Conservation (phyloP, 1,284 basidiomycete species). For the Moesziomyces aphidis region DNA sequence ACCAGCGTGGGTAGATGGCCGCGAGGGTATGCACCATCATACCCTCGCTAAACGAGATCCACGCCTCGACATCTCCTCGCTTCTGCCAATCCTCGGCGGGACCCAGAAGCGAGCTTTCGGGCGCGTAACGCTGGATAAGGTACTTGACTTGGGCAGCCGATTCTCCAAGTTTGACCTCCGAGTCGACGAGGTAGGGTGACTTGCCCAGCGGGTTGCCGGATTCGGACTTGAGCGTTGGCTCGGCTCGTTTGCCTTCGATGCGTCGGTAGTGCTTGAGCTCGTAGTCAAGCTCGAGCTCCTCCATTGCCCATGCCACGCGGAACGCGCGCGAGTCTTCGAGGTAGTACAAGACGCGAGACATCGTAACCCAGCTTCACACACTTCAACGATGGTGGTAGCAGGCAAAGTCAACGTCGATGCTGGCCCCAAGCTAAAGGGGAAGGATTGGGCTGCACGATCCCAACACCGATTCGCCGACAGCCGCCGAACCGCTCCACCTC, state of each 20-base stretch:
- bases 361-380: background rate
- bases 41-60: conserved; percentile 29
- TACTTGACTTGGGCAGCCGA: conserved; percentile 21
- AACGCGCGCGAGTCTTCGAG: conserved; percentile 43
- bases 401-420: background rate
- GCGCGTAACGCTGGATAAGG: conserved; percentile 24
- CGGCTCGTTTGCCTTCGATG: conserved; percentile 32
- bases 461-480: no score
- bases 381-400: background rate
- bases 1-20: conserved; percentile 29
- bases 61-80: conserved; percentile 14
- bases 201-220: conserved; percentile 32
- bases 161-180: conserved; percentile 10
- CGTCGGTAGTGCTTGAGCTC: conserved; percentile 15
- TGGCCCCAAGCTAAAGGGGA: background rate
- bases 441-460: no score
- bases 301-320: conserved; percentile 29
- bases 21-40: conserved; percentile 39
- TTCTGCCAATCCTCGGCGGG: conserved; percentile 13
- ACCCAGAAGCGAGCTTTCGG: conserved; percentile 16
- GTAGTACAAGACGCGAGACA: conserved; percentile 24
- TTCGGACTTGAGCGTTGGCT: conserved; percentile 10
- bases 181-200: conserved; percentile 26
- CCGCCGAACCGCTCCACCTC: no score
- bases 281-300: conserved; percentile 29